These are phyloP conservation scores for Aspergillus panamensis DNA, from an alignment of 495 filamentous ascomycete species.

Conservation along the genomic window DNA sequence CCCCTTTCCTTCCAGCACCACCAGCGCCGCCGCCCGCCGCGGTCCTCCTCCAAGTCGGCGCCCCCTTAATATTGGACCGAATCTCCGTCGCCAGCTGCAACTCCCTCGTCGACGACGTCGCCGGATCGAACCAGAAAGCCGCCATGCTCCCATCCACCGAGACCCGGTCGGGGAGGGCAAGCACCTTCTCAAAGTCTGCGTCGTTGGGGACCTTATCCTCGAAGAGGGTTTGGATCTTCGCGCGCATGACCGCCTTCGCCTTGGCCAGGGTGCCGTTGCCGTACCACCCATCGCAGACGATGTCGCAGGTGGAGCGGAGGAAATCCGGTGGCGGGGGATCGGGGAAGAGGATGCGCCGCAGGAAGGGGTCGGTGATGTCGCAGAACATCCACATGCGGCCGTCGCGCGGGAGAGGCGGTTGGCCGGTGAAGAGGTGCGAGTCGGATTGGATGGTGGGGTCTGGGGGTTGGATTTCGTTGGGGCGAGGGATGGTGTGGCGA, in stretches of 20 bases:
- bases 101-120: conserved; percentile 25
- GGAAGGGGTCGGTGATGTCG: conserved; percentile 79
- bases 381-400: conserved; percentile 91
- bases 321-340: conserved; percentile 14
- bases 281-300: conserved; percentile 74
- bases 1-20: conserved; percentile 26
- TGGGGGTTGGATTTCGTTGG: conserved; percentile 16
- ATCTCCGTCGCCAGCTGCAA: conserved; percentile 40
- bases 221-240: conserved; percentile 60
- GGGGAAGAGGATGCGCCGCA: conserved; percentile 40
- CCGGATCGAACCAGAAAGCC: conserved; percentile 33
- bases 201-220: conserved; percentile 43
- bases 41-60: conserved; percentile 33
- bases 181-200: conserved; percentile 44
- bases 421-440: conserved; percentile 77
- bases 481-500: conserved; percentile 26
- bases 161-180: conserved; percentile 45
- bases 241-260: conserved; percentile 77
- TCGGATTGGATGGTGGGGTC: conserved; percentile 17
- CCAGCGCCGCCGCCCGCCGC: conserved; percentile 23
- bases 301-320: conserved; percentile 50
- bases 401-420: conserved; percentile 57
- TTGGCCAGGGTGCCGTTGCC: conserved; percentile 73
- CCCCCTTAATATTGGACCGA: conserved; percentile 36
- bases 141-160: conserved; percentile 25